These are phyloP conservation scores for Neurospora terricola DNA, from an alignment of 495 filamentous ascomycete species.

Conservation along the genomic window DNA sequence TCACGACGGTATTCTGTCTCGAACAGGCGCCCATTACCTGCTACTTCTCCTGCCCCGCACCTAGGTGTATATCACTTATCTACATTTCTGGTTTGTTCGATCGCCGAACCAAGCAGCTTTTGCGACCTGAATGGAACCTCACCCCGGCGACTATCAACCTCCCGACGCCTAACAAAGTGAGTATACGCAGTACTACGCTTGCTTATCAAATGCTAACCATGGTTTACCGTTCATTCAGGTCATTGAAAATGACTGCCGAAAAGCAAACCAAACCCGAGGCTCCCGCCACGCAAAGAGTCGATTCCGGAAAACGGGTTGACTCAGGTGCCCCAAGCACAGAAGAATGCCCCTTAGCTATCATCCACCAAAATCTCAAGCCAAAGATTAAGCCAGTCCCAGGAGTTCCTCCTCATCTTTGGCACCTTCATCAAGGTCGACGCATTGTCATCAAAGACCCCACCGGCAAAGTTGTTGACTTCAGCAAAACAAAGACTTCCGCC, in stretches of 20 bases:
- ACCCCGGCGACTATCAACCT: neutral
- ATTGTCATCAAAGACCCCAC: neutral
- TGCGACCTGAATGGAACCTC: neutral
- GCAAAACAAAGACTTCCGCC: neutral
- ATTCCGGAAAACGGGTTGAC: neutral
- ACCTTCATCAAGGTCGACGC: neutral
- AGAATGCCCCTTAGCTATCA: neutral
- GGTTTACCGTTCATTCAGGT: neutral
- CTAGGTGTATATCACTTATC: neutral
- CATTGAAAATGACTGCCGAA: neutral
- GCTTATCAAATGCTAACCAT: neutral
- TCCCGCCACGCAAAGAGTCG: neutral
- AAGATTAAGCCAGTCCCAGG: neutral
- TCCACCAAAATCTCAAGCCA: neutral
- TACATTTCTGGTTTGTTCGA: neutral
- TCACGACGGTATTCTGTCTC: neutral
- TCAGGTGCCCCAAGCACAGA: neutral
- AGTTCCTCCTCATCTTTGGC: neutral
- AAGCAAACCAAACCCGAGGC: neutral
- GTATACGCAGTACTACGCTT: neutral
- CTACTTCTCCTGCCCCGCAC: neutral
- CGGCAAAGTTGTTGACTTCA: neutral
- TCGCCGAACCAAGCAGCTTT: neutral
- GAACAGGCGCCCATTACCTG: neutral
- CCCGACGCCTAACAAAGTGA: neutral